Base-by-base conservation (phyloP, 2,329 filamentous ascomycete species). In the Venturia carpophila region DNA sequence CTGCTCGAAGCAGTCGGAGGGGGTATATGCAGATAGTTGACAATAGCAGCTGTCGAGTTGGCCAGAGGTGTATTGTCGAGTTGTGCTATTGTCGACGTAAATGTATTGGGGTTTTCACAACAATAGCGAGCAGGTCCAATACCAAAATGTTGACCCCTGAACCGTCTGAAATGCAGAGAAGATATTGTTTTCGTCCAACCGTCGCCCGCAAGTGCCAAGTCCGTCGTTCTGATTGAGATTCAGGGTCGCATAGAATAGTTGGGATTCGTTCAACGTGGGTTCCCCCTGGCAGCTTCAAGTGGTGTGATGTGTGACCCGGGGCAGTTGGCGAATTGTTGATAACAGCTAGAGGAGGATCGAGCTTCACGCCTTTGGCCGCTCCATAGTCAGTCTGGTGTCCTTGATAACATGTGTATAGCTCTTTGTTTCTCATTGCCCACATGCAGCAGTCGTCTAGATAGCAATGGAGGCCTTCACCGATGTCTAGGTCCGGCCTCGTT, bases 131-230 rank as follows among this genome's bases (percentile, higher is more conserved):
- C 19, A 58, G 17, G 19, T 37, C 15, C 27, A 58, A 37, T 15
- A 58, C 52, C 37, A 58, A 15, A 19, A 27, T 9, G 9, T 49
- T 52, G 17, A 2, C 52, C 52, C 49, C 52, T 58, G 52, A 58
- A 30, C 52, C 52, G 52, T 34, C 15, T 58, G 37, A 37, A 58
- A 37, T 58, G 52, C 52, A 58, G 52, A 58, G 52, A 58, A 39
- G 27, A 21, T 19, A 58, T 37, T 47, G 9, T 58, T 58, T 37
- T 58, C 30, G 27, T 27, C 52, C 5, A 37, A 58, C n/a, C n/a
- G n/a, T n/a, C n/a, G n/a, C n/a, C n/a, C n/a, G n/a, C n/a, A n/a
- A n/a, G n/a, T n/a, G 11, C 30, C 49, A 30, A n/a, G 24, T 3
- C 11, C 30, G 17, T 58, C 30, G 52, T 21, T 5, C 11, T 55